A percentile compares a stretch with the other conserved stretches of the same genome.
These are phyloP conservation scores for Carex sylvatica DNA, from an alignment of 202 grass and related monocot genomes.

Conservation along the genomic window DNA sequence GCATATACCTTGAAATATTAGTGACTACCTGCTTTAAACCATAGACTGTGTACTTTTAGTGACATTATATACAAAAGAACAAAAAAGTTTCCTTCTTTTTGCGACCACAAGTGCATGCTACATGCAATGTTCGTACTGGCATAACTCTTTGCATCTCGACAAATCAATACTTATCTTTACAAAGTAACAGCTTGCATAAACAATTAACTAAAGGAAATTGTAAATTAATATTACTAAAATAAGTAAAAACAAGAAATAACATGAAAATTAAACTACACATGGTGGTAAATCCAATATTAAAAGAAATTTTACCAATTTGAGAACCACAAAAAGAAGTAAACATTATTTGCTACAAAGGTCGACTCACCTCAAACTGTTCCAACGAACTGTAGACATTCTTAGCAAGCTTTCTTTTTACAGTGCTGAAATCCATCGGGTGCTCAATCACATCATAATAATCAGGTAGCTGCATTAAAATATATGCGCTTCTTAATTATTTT, in stretches of 20 bases:
- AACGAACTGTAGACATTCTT: slow-evolving; percentile 73
- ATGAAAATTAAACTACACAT: background rate
- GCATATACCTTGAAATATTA: background rate
- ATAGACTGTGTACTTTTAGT: background rate
- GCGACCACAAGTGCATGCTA: background rate
- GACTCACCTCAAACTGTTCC: slow-evolving; percentile 88
- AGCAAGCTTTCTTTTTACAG: slow-evolving; percentile 81
- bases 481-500: background rate
- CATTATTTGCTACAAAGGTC: background rate
- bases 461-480: slow-evolving; percentile 62
- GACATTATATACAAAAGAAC: background rate
- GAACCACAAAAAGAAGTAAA: slow-evolving; percentile 9
- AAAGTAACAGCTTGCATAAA: background rate
- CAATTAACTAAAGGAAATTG: background rate
- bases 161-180: background rate
- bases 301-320: background rate
- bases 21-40: background rate
- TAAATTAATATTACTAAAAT: slow-evolving; percentile 34
- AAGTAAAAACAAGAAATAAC: slow-evolving; percentile 27
- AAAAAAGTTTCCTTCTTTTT: background rate
- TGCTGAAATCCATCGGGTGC: slow-evolving; percentile 94
- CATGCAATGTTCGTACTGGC: background rate
- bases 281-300: slow-evolving; percentile 14
- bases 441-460: slow-evolving; percentile 96
- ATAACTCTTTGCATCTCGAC: background rate